A percentile compares a stretch with the other conserved stretches of the same genome.
Evolutionary conservation across 2,329 filamentous ascomycete species (phyloP).

Genomic region (Rhytidhysteron rufulum): DNA sequence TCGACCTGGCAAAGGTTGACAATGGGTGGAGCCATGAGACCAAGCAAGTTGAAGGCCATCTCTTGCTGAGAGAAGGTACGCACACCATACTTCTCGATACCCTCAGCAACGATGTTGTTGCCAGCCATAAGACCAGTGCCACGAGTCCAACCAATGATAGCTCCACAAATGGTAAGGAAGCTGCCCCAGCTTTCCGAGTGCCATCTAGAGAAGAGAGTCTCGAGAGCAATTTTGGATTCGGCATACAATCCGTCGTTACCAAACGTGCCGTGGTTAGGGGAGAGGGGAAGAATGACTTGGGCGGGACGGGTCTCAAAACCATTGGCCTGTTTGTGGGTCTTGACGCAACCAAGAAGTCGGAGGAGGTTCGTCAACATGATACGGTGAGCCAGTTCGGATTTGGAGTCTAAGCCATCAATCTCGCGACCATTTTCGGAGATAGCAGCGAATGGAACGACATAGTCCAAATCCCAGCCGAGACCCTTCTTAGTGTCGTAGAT

Average conservation of each 20-base stretch:
- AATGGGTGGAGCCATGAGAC: constrained; percentile 89
- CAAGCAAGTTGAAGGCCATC: constrained; percentile 98
- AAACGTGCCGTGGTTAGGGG: constrained; percentile 97
- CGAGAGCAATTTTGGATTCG: constrained; percentile 93
- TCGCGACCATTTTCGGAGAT: constrained; percentile 97
- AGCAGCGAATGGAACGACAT: constrained; percentile 91
- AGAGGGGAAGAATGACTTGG: constrained; percentile 92
- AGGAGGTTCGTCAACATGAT: constrained; percentile 99
- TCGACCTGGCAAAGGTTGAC: constrained; percentile 94
- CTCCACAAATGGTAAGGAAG: constrained; percentile 97
- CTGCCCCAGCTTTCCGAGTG: constrained; percentile 95
- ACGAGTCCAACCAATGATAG: constrained; percentile 98
- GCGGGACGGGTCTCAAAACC: constrained; percentile 94
- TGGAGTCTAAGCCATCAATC: constrained; percentile 94
- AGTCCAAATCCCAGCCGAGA: constrained; percentile 97
- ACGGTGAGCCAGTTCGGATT: constrained; percentile 94
- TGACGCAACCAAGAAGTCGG: constrained; percentile 84
- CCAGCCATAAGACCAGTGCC: constrained; percentile 96
- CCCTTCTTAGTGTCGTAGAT: constrained; percentile 96
- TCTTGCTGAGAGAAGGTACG: constrained; percentile 98
- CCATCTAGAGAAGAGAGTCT: constrained; percentile 98
- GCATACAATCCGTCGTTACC: constrained; percentile 97
- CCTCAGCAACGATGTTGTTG: constrained; percentile 96
- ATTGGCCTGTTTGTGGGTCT: constrained; percentile 80
- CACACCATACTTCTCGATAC: constrained; percentile 92